phyloP scores from a whole-genome alignment of 2,329 filamentous ascomycete species.

The Scortechinia acanthostroma region DNA sequence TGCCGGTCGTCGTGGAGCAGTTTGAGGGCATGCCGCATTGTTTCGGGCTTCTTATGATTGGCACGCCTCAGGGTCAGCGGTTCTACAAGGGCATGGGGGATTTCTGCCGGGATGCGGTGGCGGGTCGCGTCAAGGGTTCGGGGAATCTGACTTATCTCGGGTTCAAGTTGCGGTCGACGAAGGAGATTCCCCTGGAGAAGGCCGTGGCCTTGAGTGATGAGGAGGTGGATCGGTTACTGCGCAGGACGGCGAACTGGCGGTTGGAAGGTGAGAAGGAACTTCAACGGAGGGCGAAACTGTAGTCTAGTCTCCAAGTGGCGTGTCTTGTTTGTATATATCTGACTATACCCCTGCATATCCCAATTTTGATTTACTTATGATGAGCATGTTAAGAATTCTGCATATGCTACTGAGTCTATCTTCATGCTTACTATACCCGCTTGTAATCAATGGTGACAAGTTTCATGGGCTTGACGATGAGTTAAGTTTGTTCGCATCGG shows the following conservation, averaged over 20 bases:
- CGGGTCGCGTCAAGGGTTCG: conserved; percentile 7
- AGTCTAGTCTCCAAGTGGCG: neutral
- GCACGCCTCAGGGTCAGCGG: conserved; percentile 31
- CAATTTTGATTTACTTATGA: no score
- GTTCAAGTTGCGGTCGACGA: conserved; percentile 12
- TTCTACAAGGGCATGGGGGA: conserved; percentile 46
- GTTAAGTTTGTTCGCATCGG: no score
- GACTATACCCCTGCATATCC: no score
- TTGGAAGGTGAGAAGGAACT: conserved; percentile 21
- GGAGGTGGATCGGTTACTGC: conserved; percentile 19
- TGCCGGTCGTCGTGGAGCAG: conserved; percentile 59
- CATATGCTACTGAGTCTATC: no score
- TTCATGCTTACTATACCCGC: no score
- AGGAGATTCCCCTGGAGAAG: conserved; percentile 20
- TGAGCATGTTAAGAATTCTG: no score
- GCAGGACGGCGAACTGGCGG: conserved; percentile 16
- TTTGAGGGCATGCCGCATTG: conserved; percentile 78
- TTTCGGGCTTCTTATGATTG: conserved; percentile 51
- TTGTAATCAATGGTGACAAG: no score
- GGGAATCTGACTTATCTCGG: neutral
- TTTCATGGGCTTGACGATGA: no score
- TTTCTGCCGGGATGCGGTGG: conserved; percentile 40
- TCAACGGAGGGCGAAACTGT: neutral
- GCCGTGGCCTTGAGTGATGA: conserved; percentile 20
- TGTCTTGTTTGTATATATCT: neutral